phyloP scores from a whole-genome alignment of 306 rosid genomes.

The Citrullus amarus region DNA sequence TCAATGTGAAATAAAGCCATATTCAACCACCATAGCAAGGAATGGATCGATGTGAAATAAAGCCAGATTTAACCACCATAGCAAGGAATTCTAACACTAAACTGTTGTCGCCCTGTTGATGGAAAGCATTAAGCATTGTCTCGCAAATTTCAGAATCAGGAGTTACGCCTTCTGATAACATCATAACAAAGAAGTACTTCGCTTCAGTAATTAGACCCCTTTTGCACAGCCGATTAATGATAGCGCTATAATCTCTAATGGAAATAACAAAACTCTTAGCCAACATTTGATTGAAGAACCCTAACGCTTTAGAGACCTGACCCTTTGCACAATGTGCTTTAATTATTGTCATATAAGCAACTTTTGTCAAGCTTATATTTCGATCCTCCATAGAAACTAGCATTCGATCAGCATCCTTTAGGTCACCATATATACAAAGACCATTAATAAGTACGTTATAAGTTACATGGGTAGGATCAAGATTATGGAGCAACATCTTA shows the following conservation, averaged over 20 bases:
- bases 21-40: slow-evolving; percentile 29
- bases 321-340: slow-evolving; percentile 50
- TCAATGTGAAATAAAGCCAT: slow-evolving; percentile 20
- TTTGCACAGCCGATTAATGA: slow-evolving; percentile 44
- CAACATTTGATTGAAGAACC: slow-evolving; percentile 27
- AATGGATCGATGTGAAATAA: slow-evolving; percentile 19
- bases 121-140: slow-evolving; percentile 28
- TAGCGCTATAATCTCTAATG: slow-evolving; percentile 33
- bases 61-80: slow-evolving; percentile 33
- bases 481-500: slow-evolving; percentile 36
- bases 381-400: slow-evolving; percentile 22
- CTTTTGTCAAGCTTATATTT: slow-evolving; percentile 23
- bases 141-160: slow-evolving; percentile 36
- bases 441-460: slow-evolving; percentile 40
- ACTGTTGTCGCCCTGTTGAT: slow-evolving; percentile 10
- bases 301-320: slow-evolving; percentile 22
- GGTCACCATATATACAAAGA: slow-evolving; percentile 37
- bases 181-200: slow-evolving; percentile 33
- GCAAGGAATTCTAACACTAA: slow-evolving; percentile 30
- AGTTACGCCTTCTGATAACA: slow-evolving; percentile 30
- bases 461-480: slow-evolving; percentile 33
- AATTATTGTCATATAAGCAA: slow-evolving; percentile 29
- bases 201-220: slow-evolving; percentile 28
- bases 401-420: slow-evolving; percentile 33
- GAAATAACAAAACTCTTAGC: slow-evolving; percentile 30